These are phyloP conservation scores for Vanilla planifolia DNA, from an alignment of 106 monocot species.

Conservation along the genomic window DNA sequence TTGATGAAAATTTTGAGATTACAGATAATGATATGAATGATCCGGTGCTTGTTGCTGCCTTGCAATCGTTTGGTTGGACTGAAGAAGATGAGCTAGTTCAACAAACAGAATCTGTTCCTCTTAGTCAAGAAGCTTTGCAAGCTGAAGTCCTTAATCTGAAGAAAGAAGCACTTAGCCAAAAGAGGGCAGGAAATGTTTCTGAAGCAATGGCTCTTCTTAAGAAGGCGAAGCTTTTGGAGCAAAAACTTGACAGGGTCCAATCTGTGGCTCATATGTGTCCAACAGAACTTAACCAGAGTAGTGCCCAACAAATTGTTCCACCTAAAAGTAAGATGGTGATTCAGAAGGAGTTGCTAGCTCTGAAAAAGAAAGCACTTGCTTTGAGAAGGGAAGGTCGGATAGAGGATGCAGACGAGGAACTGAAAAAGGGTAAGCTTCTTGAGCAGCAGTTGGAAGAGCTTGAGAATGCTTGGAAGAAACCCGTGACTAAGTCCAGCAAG, in stretches of 20 bases:
- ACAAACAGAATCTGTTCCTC: conserved; percentile 6
- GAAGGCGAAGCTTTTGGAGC: conserved; percentile 83
- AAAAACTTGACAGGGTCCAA: conserved; percentile 32
- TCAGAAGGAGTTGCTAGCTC: conserved; percentile 77
- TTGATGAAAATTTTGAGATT: conserved; percentile 58
- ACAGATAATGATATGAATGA: conserved; percentile 95
- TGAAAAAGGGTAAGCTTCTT: conserved; percentile 76
- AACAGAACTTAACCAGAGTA: conserved; percentile 11
- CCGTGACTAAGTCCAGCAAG: conserved; percentile 9
- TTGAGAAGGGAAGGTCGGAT: conserved; percentile 77
- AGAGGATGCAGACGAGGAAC: conserved; percentile 84
- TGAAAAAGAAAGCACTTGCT: conserved; percentile 92
- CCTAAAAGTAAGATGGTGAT: conserved; percentile 65
- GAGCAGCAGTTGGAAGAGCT: conserved; percentile 82
- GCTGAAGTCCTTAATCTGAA: conserved; percentile 62
- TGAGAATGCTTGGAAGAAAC: conserved; percentile 31
- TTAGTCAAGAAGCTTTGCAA: conserved; percentile 28
- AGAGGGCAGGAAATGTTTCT: conserved; percentile 52
- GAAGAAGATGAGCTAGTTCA: conserved; percentile 44
- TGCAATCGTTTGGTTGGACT: conserved; percentile 92
- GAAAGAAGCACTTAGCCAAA: conserved; percentile 67
- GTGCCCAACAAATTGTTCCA: conserved; percentile 6
- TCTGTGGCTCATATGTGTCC: conserved; percentile 8
- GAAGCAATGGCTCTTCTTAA: conserved; percentile 80
- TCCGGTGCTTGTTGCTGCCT: conserved; percentile 66